These are phyloP conservation scores for Scheffersomyces illinoinensis DNA, from an alignment of 1,139 yeast species.

Conservation along the genomic window DNA sequence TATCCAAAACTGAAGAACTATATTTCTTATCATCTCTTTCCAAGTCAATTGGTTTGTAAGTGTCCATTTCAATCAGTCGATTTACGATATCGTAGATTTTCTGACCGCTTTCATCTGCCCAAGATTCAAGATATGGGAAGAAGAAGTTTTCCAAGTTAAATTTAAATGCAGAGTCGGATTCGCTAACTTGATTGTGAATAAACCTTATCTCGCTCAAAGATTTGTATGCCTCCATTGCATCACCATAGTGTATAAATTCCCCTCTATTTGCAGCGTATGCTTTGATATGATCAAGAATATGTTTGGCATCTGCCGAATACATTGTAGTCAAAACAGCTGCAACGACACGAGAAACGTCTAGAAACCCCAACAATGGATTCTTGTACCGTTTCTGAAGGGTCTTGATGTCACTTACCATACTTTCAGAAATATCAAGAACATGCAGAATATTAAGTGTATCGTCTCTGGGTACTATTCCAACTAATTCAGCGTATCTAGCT, in stretches of 20 bases:
- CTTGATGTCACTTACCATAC: slow-evolving; percentile 51
- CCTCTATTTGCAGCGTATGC: slow-evolving; percentile 38
- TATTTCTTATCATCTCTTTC: slow-evolving; percentile 37
- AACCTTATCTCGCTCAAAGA: slow-evolving; percentile 56
- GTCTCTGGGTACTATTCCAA: slow-evolving; percentile 67
- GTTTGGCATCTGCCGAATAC: slow-evolving; percentile 64
- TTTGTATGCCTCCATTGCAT: slow-evolving; percentile 61
- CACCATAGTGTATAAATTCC: slow-evolving; percentile 52
- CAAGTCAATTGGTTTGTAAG: slow-evolving; percentile 54
- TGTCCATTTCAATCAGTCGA: slow-evolving; percentile 57
- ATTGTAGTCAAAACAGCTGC: slow-evolving; percentile 59
- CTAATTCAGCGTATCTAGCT: slow-evolving; percentile 55
- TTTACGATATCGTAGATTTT: slow-evolving; percentile 52
- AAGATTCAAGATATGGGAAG: slow-evolving; percentile 54
- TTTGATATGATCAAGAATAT: slow-evolving; percentile 59
- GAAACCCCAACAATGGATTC: slow-evolving; percentile 58
- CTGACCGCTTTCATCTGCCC: slow-evolving; percentile 57
- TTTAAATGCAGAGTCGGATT: slow-evolving; percentile 36
- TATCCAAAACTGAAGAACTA: slow-evolving; percentile 64
- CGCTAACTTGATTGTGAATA: slow-evolving; percentile 52
- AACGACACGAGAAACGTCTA: slow-evolving; percentile 55
- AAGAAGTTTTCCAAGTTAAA: slow-evolving; percentile 63
- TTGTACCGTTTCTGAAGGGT: slow-evolving; percentile 61
- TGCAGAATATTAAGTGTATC: slow-evolving; percentile 57
- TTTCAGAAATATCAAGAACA: slow-evolving; percentile 60